These are phyloP conservation scores for Colletotrichum limetticola DNA, from an alignment of 2,329 filamentous ascomycete species.

Conservation along the genomic window DNA sequence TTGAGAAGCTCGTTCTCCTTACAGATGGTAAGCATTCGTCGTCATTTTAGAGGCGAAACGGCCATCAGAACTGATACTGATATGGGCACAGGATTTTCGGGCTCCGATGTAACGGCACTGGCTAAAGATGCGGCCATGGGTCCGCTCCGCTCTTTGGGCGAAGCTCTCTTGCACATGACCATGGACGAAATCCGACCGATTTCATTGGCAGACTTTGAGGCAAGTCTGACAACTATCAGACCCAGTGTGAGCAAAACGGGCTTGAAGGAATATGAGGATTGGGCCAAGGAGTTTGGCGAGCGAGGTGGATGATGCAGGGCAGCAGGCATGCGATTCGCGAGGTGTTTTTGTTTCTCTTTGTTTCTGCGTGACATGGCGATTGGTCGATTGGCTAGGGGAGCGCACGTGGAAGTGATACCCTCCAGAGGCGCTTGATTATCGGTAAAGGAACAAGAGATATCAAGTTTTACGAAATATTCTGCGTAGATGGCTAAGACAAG, in stretches of 20 bases:
- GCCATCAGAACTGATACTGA: slow-evolving; percentile 22
- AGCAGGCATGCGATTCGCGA: too few relatives aligned
- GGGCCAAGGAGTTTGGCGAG: slow-evolving; percentile 94
- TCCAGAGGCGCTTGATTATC: not conserved
- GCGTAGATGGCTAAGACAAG: not conserved
- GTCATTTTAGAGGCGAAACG: not conserved
- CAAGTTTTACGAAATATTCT: not conserved
- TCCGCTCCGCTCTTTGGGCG: slow-evolving; percentile 87
- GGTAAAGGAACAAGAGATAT: not conserved
- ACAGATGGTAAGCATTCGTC: slow-evolving; percentile 77
- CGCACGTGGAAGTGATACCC: slow-evolving; percentile 1
- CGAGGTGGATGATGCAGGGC: slow-evolving; percentile 72
- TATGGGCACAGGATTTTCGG: slow-evolving; percentile 81
- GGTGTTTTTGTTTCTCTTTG: not conserved
- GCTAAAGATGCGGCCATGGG: slow-evolving; percentile 99
- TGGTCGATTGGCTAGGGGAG: not conserved
- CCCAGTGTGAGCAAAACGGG: slow-evolving; percentile 90
- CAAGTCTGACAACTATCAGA: slow-evolving; percentile 85
- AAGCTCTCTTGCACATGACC: slow-evolving; percentile 87
- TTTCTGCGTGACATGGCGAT: not conserved
- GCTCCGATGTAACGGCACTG: slow-evolving; percentile 94
- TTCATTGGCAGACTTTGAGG: slow-evolving; percentile 81
- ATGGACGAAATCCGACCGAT: slow-evolving; percentile 96
- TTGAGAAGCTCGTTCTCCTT: slow-evolving; percentile 77
- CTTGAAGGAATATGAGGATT: slow-evolving; percentile 90